Percentiles rank a stretch among this genome's conserved stretches.
These are phyloP conservation scores for Saccharomyces eubayanus DNA, from an alignment of 805 yeast genomes.

Conservation along the genomic window DNA sequence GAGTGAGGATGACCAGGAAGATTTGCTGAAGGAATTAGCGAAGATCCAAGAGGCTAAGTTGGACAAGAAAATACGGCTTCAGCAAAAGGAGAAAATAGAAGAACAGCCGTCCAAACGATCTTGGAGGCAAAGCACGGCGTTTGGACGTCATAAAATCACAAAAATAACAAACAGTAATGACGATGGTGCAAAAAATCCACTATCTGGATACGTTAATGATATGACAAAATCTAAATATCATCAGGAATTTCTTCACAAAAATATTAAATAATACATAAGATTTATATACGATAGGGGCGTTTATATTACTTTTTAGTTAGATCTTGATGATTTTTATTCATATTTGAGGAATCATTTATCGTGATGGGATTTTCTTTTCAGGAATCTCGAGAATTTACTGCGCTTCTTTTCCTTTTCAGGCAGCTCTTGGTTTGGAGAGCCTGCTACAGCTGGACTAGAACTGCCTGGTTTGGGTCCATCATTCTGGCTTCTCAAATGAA, in stretches of 20 bases:
- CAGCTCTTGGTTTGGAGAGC: constrained; percentile 3
- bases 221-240: constrained; percentile 36
- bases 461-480: constrained; percentile 2
- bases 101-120: constrained; percentile 15
- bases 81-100: constrained; percentile 20
- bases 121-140: constrained; percentile 22
- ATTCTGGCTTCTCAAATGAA: constrained; percentile 13
- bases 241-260: constrained; percentile 35
- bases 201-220: constrained; percentile 28
- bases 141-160: constrained; percentile 14
- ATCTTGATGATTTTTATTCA: not conserved
- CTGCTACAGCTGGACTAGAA: constrained; percentile 5
- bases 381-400: constrained; percentile 39
- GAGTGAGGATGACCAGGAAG: constrained; percentile 34
- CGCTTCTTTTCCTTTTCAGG: constrained; percentile 37
- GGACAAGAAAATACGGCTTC: constrained; percentile 19
- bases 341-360: constrained; percentile 2
- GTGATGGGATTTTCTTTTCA: constrained; percentile 27
- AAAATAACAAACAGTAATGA: constrained; percentile 23
- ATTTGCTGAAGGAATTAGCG: constrained; percentile 34
- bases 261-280: constrained; percentile 23
- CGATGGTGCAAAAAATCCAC: not conserved
- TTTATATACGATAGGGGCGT: not conserved
- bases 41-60: constrained; percentile 33
- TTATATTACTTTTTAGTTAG: not conserved